These are phyloP conservation scores for Phaeoacremonium minimum DNA, from an alignment of 2,329 filamentous ascomycete genomes.

Conservation along the genomic window DNA sequence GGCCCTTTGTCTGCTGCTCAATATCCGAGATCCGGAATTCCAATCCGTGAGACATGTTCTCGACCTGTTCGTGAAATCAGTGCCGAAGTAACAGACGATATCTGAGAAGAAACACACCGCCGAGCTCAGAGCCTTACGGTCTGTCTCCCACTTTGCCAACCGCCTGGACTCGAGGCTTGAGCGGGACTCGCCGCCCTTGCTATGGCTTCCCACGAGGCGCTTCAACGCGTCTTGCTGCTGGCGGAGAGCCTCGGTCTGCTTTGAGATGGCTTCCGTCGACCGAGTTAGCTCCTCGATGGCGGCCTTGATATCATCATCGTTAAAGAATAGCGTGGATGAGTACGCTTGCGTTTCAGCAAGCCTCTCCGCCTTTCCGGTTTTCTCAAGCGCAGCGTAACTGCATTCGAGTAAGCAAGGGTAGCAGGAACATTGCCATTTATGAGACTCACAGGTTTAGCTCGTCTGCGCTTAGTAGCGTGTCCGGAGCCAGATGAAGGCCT, in stretches of 20 bases:
- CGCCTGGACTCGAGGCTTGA: conserved; percentile 26
- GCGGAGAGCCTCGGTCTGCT: conserved; percentile 57
- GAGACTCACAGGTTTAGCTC: conserved; percentile 46
- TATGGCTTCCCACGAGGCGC: conserved; percentile 40
- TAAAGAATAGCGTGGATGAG: conserved; percentile 39
- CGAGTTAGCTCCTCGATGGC: conserved; percentile 61
- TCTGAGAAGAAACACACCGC: conserved; percentile 26
- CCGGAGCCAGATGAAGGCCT: conserved; percentile 37
- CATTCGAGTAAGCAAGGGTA: neutral
- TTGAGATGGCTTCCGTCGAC: conserved; percentile 60
- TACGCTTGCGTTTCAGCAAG: no score
- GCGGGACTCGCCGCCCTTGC: conserved; percentile 26
- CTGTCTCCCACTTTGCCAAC: conserved; percentile 31
- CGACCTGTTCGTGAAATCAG: conserved; percentile 29
- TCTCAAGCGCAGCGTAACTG: conserved; percentile 47
- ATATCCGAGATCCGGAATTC: conserved; percentile 41
- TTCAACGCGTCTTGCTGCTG: conserved; percentile 59
- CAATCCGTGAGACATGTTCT: conserved; percentile 42
- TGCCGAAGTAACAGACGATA: neutral
- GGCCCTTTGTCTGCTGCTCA: conserved; percentile 43
- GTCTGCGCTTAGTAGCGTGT: conserved; percentile 49
- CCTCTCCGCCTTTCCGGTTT: conserved; percentile 40
- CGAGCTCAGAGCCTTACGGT: conserved; percentile 33
- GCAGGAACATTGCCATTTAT: neutral
- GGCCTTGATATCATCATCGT: conserved; percentile 54